Evolutionary conservation across 805 yeast genomes (phyloP).

Genomic region (Spathaspora gorwiae): DNA sequence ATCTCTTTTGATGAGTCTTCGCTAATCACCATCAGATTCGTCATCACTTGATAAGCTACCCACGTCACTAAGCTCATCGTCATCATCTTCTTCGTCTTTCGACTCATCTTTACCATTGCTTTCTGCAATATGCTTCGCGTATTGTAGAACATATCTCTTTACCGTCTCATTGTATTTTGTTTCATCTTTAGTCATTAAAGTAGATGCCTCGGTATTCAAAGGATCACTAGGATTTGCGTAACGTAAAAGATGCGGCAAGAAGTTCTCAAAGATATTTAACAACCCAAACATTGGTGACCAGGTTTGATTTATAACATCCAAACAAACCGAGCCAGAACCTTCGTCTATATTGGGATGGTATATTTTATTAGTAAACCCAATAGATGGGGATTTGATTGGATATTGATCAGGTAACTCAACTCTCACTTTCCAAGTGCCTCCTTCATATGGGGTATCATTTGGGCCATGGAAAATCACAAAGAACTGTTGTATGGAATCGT

Average conservation of each 20-base stretch:
- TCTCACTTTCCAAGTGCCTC: conserved; percentile 85
- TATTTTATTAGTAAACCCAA: conserved; percentile 86
- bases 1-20: no score
- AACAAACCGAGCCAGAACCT: conserved; percentile 83
- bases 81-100: conserved; percentile 30
- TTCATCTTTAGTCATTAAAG: conserved; percentile 66
- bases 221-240: conserved; percentile 97
- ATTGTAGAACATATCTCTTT: conserved; percentile 64
- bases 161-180: conserved; percentile 65
- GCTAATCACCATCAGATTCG: conserved; percentile 29
- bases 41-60: conserved; percentile 49
- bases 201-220: conserved; percentile 83
- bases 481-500: conserved; percentile 78
- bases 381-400: conserved; percentile 93
- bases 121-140: conserved; percentile 36
- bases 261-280: conserved; percentile 84
- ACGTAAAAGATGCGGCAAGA: conserved; percentile 83
- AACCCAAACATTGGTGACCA: conserved; percentile 98
- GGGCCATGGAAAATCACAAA: conserved; percentile 86
- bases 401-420: conserved; percentile 94
- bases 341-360: conserved; percentile 96
- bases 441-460: conserved; percentile 71
- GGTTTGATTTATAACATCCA: conserved; percentile 94
- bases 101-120: conserved; percentile 41
- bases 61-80: conserved; percentile 44